Conservation (phyloP, 73 alveolate genomes). For the Symbiodinium pilosum region DNA sequence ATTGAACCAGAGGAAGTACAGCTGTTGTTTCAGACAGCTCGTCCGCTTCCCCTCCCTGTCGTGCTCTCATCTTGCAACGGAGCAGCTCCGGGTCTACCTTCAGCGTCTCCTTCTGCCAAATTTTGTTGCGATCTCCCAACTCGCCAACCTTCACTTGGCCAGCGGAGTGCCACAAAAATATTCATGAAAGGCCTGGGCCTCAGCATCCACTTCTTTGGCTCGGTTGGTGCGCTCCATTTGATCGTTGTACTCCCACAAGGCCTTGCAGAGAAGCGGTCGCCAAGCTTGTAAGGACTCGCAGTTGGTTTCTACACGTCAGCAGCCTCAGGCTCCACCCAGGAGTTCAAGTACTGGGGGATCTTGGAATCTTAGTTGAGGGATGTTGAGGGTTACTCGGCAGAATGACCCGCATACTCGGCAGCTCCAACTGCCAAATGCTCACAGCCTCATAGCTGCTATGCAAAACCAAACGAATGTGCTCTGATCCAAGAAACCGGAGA, state of each 20-base stretch:
- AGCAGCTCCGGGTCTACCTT: constrained; percentile 27
- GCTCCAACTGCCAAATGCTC: too few relatives aligned
- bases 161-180: neutral
- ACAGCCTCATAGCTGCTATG: too few relatives aligned
- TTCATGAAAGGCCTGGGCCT: neutral
- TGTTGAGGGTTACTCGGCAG: too few relatives aligned
- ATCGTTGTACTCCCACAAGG: constrained; percentile 72
- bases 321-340: constrained; percentile 85
- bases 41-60: too few relatives aligned
- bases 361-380: constrained; percentile 35
- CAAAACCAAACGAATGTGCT: too few relatives aligned
- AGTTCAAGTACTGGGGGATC: constrained; percentile 72
- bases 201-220: constrained; percentile 49
- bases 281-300: neutral
- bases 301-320: too few relatives aligned
- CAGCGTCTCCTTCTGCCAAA: constrained; percentile 58
- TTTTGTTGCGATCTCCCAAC: constrained; percentile 79
- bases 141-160: constrained; percentile 9
- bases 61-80: too few relatives aligned
- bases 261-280: neutral
- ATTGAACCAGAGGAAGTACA: too few relatives aligned
- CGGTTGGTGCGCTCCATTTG: constrained; percentile 74
- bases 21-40: too few relatives aligned
- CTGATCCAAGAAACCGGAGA: too few relatives aligned
- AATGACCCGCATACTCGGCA: too few relatives aligned